Conservation (phyloP, 495 filamentous ascomycete species). For the Penicillium bovifimosum region DNA sequence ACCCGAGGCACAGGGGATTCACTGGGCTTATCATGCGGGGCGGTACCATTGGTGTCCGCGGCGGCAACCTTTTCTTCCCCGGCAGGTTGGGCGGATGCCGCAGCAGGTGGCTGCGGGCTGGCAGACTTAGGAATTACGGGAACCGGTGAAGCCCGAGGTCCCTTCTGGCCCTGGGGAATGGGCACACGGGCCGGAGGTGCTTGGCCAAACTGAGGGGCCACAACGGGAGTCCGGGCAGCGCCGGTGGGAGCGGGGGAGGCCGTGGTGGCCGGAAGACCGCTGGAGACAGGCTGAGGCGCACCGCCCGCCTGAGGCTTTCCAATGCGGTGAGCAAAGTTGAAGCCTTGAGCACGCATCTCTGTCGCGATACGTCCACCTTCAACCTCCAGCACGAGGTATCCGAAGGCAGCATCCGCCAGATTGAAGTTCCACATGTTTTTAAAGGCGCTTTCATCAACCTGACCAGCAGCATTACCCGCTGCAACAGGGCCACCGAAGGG, state of each 20-base stretch:
- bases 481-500: slow-evolving; percentile 85
- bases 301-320: slow-evolving; percentile 41
- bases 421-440: slow-evolving; percentile 99
- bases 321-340: slow-evolving; percentile 94
- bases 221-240: slow-evolving; percentile 22
- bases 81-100: slow-evolving; percentile 32
- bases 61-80: slow-evolving; percentile 31
- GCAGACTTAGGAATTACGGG: slow-evolving; percentile 51
- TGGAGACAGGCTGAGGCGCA: slow-evolving; percentile 32
- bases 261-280: slow-evolving; percentile 33
- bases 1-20: slow-evolving; percentile 35
- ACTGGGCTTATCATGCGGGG: slow-evolving; percentile 32
- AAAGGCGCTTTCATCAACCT: slow-evolving; percentile 97
- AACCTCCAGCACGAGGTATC: slow-evolving; percentile 89
- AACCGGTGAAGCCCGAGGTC: slow-evolving; percentile 42
- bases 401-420: slow-evolving; percentile 93
- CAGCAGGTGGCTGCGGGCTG: slow-evolving; percentile 46
- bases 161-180: slow-evolving; percentile 35
- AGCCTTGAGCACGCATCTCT: slow-evolving; percentile 96
- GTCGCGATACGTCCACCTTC: slow-evolving; percentile 93
- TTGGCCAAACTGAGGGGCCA: slow-evolving; percentile 42
- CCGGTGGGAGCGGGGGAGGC: slow-evolving; percentile 35
- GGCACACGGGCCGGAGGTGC: slow-evolving; percentile 32
- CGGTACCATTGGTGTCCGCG: slow-evolving; percentile 34
- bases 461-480: slow-evolving; percentile 68